Evolutionary conservation across 1,284 basidiomycete species (phyloP).

Genomic region (Coniferiporia weirii): DNA sequence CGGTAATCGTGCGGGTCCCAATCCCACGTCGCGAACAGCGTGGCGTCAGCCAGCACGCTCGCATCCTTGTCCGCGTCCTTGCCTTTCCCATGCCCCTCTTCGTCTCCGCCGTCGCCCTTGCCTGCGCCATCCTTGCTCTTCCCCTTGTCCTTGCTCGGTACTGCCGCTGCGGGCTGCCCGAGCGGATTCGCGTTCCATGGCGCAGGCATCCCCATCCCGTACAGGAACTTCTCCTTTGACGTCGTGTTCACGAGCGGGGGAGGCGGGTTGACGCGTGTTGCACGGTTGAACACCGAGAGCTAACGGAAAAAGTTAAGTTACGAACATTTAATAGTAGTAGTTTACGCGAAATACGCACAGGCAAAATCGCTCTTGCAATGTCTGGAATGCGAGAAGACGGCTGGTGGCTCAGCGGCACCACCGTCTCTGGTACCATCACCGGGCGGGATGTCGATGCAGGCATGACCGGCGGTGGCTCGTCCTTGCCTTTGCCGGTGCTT

Average conservation of each 20-base stretch:
- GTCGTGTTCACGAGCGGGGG: conserved; percentile 43
- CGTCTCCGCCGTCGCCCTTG: conserved; percentile 16
- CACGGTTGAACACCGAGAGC: conserved; percentile 51
- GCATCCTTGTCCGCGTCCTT: conserved; percentile 30
- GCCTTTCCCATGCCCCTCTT: conserved; percentile 22
- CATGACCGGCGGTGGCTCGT: conserved; percentile 37
- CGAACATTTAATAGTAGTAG: neutral
- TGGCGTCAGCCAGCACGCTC: conserved; percentile 57
- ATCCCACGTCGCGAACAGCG: conserved; percentile 70
- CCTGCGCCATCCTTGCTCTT: conserved; percentile 31
- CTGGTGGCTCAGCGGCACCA: conserved; percentile 46
- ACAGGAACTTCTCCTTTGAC: conserved; percentile 52
- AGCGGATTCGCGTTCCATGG: conserved; percentile 54
- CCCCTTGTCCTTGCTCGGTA: conserved; percentile 26
- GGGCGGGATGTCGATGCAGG: conserved; percentile 48
- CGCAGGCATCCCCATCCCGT: conserved; percentile 56
- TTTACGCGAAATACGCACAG: conserved; percentile 40
- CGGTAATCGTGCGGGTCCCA: conserved; percentile 61
- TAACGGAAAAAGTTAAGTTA: conserved; percentile 26
- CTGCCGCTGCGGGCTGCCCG: conserved; percentile 24
- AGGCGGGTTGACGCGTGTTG: conserved; percentile 60
- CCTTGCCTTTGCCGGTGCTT: conserved; percentile 25
- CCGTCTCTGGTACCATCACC: conserved; percentile 47
- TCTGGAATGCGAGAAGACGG: conserved; percentile 55
- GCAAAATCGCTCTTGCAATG: conserved; percentile 53